Evolutionary conservation across 257 asterid genomes (phyloP).

Genomic region (Nicotiana knightiana): DNA sequence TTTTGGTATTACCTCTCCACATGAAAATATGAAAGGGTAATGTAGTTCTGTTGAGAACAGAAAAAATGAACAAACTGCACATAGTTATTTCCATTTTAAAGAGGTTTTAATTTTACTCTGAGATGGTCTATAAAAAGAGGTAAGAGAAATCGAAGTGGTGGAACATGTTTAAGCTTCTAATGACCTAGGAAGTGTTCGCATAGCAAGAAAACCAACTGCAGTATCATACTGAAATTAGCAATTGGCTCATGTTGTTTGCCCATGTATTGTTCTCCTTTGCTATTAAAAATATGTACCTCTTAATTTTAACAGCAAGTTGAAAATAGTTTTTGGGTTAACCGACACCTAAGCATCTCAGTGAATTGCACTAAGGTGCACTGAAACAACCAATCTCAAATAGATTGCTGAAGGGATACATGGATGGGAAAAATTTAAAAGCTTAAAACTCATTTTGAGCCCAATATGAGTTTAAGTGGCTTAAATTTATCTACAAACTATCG

Average conservation of each 20-base stretch:
- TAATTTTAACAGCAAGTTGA: background rate
- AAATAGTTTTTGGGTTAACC: background rate
- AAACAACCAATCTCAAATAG: background rate
- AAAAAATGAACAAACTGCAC: background rate
- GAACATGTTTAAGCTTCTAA: background rate
- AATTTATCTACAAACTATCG: background rate
- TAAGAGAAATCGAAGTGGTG: background rate
- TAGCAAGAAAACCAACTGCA: background rate
- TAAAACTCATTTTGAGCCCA: background rate
- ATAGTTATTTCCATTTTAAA: background rate
- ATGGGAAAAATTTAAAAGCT: background rate
- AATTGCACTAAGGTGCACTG: background rate
- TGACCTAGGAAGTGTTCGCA: background rate
- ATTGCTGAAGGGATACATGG: background rate
- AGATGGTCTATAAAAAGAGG: background rate
- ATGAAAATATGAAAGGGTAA: background rate
- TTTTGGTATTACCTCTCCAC: background rate
- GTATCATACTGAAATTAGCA: background rate
- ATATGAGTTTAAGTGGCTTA: background rate
- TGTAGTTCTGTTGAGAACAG: background rate
- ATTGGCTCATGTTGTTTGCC: background rate
- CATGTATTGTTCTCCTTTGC: background rate
- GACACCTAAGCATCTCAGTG: background rate
- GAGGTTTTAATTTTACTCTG: background rate
- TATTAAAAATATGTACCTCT: background rate